Evolutionary conservation across 352 stramenopile genomes (phyloP), one percentile per base, ranked within the genome.

Genomic region (Phytophthora sansomeana): DNA sequence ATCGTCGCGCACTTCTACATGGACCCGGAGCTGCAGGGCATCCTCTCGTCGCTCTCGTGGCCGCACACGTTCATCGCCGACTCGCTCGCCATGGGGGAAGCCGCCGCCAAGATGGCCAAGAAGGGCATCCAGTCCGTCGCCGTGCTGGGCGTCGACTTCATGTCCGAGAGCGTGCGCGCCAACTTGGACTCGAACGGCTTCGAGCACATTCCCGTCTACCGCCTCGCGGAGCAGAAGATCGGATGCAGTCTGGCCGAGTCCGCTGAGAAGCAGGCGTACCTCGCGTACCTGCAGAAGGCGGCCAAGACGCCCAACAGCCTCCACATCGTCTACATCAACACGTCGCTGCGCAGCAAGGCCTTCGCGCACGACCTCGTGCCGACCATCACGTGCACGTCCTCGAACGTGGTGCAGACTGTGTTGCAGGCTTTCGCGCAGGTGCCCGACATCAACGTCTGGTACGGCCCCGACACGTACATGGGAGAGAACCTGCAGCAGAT

Each of bases 261-360:
- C 16, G 97, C 96, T 1, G 96, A 99, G 77, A 87, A 88, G 42
- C 81, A 96, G 51, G 83, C 79, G 5, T 99, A 99, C 74, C 80
- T 91, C 44, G 96, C 96, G 24, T 99, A 97, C 88, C 70, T 99
- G 42, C 76, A 86, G 60, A 96, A 96, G 73, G 90, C 89, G 6
- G 75, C 89, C 8, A 87, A 97, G 73, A 96, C 78, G 19, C 81
- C 88, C 41, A 93, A 92, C 68, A 92, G 91, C n/a, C 72, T 99
- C 28, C 97, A 99, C 77, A 95, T 99, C 13, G 92, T 99, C 54
- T 99, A 99, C 85, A 99, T 99, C 74, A 99, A 99, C 80, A 99
- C 97, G 24, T 98, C 90, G 46, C 82, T 99, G 52, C 91, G 98
- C 52, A 99, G 95, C 70, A 99, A 99, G 79, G 97, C 97, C 13